Evolutionary conservation across 2,329 filamentous ascomycete species (phyloP), one percentile per base, ranked within the genome.

Genomic region (Neurospora crassa): DNA sequence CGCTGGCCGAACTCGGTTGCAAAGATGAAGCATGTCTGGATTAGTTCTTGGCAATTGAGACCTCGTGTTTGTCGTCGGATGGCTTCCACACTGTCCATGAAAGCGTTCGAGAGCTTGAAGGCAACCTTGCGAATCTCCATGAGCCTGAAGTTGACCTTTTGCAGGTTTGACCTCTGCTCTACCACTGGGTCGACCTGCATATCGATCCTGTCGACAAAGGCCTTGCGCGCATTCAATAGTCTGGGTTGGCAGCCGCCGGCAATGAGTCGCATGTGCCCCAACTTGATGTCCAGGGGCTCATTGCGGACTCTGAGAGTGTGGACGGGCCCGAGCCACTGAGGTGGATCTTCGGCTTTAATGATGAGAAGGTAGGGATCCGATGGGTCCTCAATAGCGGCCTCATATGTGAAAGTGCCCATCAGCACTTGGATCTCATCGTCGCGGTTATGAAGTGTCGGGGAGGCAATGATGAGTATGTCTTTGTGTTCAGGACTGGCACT

Each of bases 1-100:
- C 96, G 91, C 79, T 97, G 95, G 67, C 96, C 96, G 76, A 99
- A 99, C 79, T 99, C 96, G 0, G 96, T 98, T n/a, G 96, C 96
- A 78, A 98, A 99, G 53, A 96, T 92, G 80, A 98, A 99, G 81
- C 95, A 99, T 5, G 94, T 97, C 80, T 99, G 96, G 74, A 99
- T 96, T 40, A 99, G 88, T 78, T 99, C 96, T 77, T 97, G 94
- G 79, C 95, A 97, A 75, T 96, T 91, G 74, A 95, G 88, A 10
- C 91, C 92, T 71, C 88, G 86, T 1, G 94, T 94, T 80, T 99
- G 95, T 75, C 90, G 90, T 74, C 94, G 88, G 74, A 99, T 96
- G 74, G 93, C 93, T 79, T 97, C 93, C 67, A 99, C 96, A 79
- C 94, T 97, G 80, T 98, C 95, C 93, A 99, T 97, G 81, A 99